Evolutionary conservation across 371 early-diverging fungal genomes (phyloP).

Genomic region (Apophysomyces sp.): DNA sequence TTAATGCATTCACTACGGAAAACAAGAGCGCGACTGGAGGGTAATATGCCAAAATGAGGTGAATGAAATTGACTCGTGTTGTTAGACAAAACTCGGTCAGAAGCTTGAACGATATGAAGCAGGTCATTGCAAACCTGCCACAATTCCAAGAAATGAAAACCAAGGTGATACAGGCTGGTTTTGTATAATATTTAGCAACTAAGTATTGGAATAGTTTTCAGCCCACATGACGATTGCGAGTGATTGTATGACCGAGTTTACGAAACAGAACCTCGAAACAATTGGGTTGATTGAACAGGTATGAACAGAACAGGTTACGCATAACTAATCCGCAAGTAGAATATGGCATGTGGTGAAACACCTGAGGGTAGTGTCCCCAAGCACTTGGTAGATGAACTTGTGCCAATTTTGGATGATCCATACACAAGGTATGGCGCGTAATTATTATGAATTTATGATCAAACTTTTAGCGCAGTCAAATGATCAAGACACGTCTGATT

Average conservation of each 20-base stretch:
- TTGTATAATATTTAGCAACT: neutral
- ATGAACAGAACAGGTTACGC: neutral
- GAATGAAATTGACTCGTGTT: neutral
- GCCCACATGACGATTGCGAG: conserved; percentile 91
- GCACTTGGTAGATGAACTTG: conserved; percentile 79
- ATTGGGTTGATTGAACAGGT: conserved; percentile 84
- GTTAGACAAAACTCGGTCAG: conserved; percentile 54
- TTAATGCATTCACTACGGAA: conserved; percentile 74
- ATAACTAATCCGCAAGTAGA: conserved; percentile 40
- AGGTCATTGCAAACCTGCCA: conserved; percentile 85
- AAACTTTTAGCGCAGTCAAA: conserved; percentile 28
- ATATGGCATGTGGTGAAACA: conserved; percentile 88
- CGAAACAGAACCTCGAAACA: conserved; percentile 65
- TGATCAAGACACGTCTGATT: conserved; percentile 85
- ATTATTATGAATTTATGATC: neutral
- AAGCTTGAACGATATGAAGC: conserved; percentile 84
- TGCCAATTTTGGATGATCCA: conserved; percentile 79
- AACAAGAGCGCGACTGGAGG: conserved; percentile 55
- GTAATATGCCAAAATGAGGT: conserved; percentile 5
- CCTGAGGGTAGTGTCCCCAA: conserved; percentile 76
- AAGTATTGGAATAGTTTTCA: conserved; percentile 65
- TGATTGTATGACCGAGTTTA: conserved; percentile 84
- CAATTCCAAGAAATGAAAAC: conserved; percentile 92
- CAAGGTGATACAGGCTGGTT: conserved; percentile 34
- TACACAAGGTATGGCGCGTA: conserved; percentile 41